Evolutionary conservation across 2,329 filamentous ascomycete species (phyloP), one percentile per base, ranked within the genome.

Genomic region (Colletotrichum lindemuthianum): DNA sequence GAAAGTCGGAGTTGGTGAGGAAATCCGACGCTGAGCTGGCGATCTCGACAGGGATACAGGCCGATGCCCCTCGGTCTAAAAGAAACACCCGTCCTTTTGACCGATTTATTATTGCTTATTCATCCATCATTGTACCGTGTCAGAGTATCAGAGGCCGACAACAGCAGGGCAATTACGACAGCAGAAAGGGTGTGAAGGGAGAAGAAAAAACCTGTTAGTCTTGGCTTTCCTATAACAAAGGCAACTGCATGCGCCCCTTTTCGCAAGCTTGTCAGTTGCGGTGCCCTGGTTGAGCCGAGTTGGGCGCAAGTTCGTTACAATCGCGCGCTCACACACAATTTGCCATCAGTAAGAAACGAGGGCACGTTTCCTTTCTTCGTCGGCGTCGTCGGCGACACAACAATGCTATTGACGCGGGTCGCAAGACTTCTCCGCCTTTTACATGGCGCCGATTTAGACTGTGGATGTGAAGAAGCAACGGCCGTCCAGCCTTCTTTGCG

Each of bases 11-110:
- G 52, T 67, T 53, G n/a, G 47, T 57, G 36, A 58, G 66, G 66
- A 59, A 65, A 65, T 45, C 66, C 66, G 64, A 68, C 56, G 61
- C 51, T 66, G 48, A 55, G 40, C 59, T 67, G 66, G 56, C 66
- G 64, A 68, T 67, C 66, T 50, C 48, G 50, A 36, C 66, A 68
- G 64, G 64, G 66, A 48, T 67, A 49, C 54, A 40, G 32, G 40
- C 63, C 53, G 44, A 57, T 50, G 15, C 53, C 24, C 24, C 57
- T 65, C 61, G 61, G 61, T 61, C 65, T 67, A 45, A 58, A 55
- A 56, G 60, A 67, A 48, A 54, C 53, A 7, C 15, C 49, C 43
- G 54, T 53, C 48, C 55, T 37, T 59, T 16, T 59, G 61, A 56
- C 51, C 58, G 59, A 65, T 61, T 65, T 57, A 61, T 51, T 57